Conservation (phyloP, 768 basidiomycete genomes). For the Leccinum variicolor region DNA sequence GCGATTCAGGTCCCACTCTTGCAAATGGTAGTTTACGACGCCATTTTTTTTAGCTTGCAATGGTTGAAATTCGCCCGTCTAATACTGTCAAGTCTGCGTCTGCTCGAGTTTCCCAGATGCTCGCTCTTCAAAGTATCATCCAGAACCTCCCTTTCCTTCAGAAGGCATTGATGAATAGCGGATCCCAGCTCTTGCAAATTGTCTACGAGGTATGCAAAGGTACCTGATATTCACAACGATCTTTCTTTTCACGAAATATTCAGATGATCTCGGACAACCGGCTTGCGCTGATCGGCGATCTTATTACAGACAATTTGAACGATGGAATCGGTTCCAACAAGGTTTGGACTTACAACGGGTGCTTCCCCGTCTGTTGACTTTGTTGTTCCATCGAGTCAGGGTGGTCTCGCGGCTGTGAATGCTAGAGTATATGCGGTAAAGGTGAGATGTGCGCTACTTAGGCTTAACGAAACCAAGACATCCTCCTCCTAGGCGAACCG, state of each 20-base stretch:
- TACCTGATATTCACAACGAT: background rate
- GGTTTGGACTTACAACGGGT: constrained; percentile 34
- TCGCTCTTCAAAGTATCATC: constrained; percentile 72
- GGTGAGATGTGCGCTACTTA: constrained; percentile 26
- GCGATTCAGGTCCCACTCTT: background rate
- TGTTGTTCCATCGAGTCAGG: constrained; percentile 38
- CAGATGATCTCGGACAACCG: constrained; percentile 78
- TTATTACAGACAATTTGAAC: constrained; percentile 65
- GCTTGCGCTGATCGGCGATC: constrained; percentile 55
- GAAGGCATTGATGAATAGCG: constrained; percentile 56
- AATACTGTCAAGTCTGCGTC: constrained; percentile 62
- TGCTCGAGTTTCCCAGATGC: constrained; percentile 70
- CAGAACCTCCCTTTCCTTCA: constrained; percentile 61
- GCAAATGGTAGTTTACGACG: background rate
- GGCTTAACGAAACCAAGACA: background rate
- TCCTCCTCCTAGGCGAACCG: constrained; percentile 54
- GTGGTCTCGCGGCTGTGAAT: constrained; percentile 71
- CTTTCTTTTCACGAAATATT: background rate
- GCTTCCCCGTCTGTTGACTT: background rate
- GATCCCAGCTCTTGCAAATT: constrained; percentile 58
- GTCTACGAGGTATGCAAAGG: constrained; percentile 49
- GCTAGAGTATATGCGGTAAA: constrained; percentile 88
- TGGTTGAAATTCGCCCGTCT: constrained; percentile 54
- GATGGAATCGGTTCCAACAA: constrained; percentile 62
- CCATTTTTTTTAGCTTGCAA: constrained; percentile 49